A percentile compares a stretch with the other conserved stretches of the same genome.
phyloP scores from a whole-genome alignment of 2,329 filamentous ascomycete genomes.

The Coniochaeta pulveracea region DNA sequence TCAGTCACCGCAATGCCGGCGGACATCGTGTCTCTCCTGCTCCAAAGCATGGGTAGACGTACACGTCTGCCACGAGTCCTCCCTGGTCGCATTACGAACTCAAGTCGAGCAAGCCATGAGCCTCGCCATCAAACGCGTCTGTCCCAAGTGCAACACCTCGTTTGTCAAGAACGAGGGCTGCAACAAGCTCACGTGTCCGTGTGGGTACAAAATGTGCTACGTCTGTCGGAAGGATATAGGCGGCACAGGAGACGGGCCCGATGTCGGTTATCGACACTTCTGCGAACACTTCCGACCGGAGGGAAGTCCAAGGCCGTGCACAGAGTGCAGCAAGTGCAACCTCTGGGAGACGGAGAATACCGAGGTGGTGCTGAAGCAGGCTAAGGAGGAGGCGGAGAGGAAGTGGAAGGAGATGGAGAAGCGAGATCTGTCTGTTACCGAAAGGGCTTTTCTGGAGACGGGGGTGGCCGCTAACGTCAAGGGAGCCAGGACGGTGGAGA shows the following conservation, averaged over 20 bases:
- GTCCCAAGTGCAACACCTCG: conserved; percentile 78
- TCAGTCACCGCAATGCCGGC: conserved; percentile 54
- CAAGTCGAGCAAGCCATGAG: conserved; percentile 91
- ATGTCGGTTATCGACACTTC: conserved; percentile 83
- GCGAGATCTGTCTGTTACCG: conserved; percentile 39
- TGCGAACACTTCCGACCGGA: conserved; percentile 88
- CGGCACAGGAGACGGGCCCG: conserved; percentile 29
- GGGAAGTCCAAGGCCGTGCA: conserved; percentile 60
- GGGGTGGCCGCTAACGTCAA: conserved; percentile 25
- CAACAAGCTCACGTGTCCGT: conserved; percentile 93
- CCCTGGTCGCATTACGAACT: conserved; percentile 69
- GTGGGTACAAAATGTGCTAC: conserved; percentile 97
- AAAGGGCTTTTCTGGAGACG: conserved; percentile 46
- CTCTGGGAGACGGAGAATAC: conserved; percentile 67
- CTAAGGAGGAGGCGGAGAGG: conserved; percentile 59
- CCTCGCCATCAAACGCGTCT: conserved; percentile 87
- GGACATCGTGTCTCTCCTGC: conserved; percentile 71
- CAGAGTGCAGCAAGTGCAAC: conserved; percentile 71
- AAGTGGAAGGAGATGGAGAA: conserved; percentile 59
- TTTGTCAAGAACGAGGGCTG: conserved; percentile 92
- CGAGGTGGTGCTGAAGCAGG: conserved; percentile 55
- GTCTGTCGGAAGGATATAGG: conserved; percentile 72
- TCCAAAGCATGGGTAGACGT: conserved; percentile 76
- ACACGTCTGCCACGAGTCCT: conserved; percentile 81
- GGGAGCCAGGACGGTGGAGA: conserved; percentile 14